These are phyloP conservation scores for Amoeboaphelidium occidentale DNA, from an alignment of 371 early-diverging fungal genomes.

Conservation along the genomic window DNA sequence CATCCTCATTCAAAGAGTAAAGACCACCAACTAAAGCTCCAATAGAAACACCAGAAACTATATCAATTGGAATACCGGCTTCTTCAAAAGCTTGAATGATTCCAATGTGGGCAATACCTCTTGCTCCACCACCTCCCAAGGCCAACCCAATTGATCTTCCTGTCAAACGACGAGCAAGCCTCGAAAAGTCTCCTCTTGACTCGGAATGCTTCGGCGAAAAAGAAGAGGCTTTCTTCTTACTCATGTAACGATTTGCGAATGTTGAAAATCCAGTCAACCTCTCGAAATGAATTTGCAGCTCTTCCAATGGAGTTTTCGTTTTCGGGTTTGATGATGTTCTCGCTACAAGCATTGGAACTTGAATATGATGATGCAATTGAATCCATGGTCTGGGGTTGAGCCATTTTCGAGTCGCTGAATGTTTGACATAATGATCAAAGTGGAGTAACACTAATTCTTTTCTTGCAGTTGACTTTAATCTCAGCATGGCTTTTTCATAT, in stretches of 20 bases:
- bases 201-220: not conserved
- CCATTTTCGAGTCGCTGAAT: conserved; percentile 73
- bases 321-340: not conserved
- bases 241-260: not conserved
- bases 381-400: conserved; percentile 78
- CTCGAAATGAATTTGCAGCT: not conserved
- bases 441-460: conserved; percentile 84
- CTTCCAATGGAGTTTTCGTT: conserved; percentile 1
- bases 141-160: conserved; percentile 90
- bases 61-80: conserved; percentile 90
- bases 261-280: not conserved
- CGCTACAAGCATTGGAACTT: not conserved
- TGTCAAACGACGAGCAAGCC: conserved; percentile 77
- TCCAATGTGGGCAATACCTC: conserved; percentile 91
- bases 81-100: conserved; percentile 93
- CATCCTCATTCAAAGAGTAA: conserved; percentile 73
- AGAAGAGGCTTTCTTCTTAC: not conserved
- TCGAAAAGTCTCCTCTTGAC: conserved; percentile 23
- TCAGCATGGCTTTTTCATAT: conserved; percentile 64
- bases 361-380: conserved; percentile 81
- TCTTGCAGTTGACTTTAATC: conserved; percentile 84
- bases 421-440: conserved; percentile 35
- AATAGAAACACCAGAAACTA: conserved; percentile 90
- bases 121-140: conserved; percentile 98
- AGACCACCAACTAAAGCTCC: conserved; percentile 92